Conservation (phyloP, 1,139 yeast genomes). For the Blastobotrys illinoisensis region DNA sequence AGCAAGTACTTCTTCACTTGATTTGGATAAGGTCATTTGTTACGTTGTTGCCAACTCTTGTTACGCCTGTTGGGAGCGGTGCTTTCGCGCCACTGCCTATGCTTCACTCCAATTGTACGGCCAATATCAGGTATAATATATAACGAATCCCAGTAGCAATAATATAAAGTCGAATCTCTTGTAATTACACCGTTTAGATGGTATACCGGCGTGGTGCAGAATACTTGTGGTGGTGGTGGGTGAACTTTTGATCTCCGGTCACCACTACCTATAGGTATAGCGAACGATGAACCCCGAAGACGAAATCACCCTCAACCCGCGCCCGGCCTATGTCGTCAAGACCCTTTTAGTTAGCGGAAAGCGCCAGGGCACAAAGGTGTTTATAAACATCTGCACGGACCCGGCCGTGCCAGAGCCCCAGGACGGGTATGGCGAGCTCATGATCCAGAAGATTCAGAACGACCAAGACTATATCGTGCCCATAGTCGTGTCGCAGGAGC, state of each 20-base stretch:
- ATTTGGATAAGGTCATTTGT: too few species aligned
- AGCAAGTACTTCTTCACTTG: too few species aligned
- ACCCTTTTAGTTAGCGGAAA: constrained; percentile 42
- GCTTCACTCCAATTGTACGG: too few species aligned
- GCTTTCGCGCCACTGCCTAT: too few species aligned
- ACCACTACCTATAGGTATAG: background rate
- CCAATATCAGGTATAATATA: too few species aligned
- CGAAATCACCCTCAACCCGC: constrained; percentile 39
- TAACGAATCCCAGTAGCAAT: too few species aligned
- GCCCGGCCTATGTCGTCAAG: constrained; percentile 62
- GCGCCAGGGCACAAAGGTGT: constrained; percentile 53
- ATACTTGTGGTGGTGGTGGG: too few species aligned
- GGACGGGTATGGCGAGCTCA: constrained; percentile 36
- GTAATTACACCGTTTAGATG: too few species aligned
- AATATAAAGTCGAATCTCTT: too few species aligned
- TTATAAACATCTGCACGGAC: constrained; percentile 70
- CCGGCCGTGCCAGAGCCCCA: constrained; percentile 55
- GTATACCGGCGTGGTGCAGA: too few species aligned
- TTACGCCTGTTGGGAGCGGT: too few species aligned
- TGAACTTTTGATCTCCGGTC: background rate
- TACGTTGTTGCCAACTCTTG: too few species aligned
- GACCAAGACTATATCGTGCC: constrained; percentile 84
- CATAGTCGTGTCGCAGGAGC: constrained; percentile 54
- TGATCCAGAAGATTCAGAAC: constrained; percentile 60
- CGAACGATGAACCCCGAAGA: background rate